Evolutionary conservation across 192 early-diverging fungal genomes (phyloP).

Genomic region (Coemansia sp.): DNA sequence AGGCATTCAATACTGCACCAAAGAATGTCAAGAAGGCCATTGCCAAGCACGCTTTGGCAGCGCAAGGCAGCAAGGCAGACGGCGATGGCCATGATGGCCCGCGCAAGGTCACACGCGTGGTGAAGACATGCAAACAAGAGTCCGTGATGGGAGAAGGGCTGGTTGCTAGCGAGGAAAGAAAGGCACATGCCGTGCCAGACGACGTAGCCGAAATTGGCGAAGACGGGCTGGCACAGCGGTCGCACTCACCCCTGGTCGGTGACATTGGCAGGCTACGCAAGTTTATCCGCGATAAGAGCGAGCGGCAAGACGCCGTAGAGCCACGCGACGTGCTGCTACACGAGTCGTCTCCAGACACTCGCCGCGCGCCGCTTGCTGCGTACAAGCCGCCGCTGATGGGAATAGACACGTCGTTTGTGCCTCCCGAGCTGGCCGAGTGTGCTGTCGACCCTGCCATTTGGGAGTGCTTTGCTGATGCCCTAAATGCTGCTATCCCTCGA

Average conservation of each 20-base stretch:
- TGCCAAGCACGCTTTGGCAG: neutral
- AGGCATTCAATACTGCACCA: neutral
- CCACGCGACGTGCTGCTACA: slow-evolving; percentile 14
- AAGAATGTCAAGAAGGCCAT: slow-evolving; percentile 19
- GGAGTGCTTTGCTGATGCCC: slow-evolving; percentile 17
- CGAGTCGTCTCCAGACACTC: slow-evolving; percentile 3
- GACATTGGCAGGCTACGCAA: slow-evolving; percentile 7
- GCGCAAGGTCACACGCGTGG: slow-evolving; percentile 15
- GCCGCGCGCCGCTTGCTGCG: neutral
- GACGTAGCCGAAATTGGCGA: neutral
- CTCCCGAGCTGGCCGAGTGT: slow-evolving; percentile 7
- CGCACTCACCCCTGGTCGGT: slow-evolving; percentile 9
- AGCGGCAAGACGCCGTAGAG: slow-evolving; percentile 9
- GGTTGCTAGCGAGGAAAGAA: slow-evolving; percentile 13
- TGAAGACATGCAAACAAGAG: slow-evolving; percentile 18
- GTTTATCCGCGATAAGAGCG: slow-evolving; percentile 9
- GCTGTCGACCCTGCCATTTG: slow-evolving; percentile 7
- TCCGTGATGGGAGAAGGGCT: slow-evolving; percentile 23
- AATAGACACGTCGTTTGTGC: slow-evolving; percentile 16
- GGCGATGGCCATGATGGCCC: neutral
- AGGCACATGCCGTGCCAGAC: neutral
- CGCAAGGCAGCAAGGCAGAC: neutral
- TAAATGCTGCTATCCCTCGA: slow-evolving; percentile 19
- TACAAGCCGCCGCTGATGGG: slow-evolving; percentile 20
- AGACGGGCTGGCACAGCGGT: neutral